Base-by-base conservation (phyloP, 2,329 filamentous ascomycete species). In the Graphilbum ipis-grandicollis region DNA sequence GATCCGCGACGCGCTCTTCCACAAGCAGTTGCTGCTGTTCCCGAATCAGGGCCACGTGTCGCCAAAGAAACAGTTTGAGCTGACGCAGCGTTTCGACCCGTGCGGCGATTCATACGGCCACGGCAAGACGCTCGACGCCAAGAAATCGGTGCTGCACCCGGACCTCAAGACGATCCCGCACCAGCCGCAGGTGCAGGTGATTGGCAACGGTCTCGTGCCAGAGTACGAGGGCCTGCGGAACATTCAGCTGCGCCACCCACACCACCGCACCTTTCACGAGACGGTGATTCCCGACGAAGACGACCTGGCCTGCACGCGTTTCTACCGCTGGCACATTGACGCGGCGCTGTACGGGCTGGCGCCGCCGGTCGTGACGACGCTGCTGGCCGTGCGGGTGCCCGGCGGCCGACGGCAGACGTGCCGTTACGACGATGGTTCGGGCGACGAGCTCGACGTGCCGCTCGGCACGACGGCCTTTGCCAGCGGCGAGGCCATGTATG, bases 271-370 rank as follows among this genome's bases (percentile, higher is more conserved):
- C 1, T 86, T 86, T 56, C 80, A 86, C 54, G 68, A 70, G 36
- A 69, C 71, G 5, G 51, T 58, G 17, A 70, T 86, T 43, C 66
- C 77, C 0, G 56, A 55, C 13, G 53, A 56, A 8, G 60, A 66
- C n/a, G 65, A 68, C 42, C 52, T 64, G 17, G 56, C 57, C 46
- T 63, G 50, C 41, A 69, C 66, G 4, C 59, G 58, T 57, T 75
- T 83, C 57, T 85, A 81, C 56, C 63, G 79, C 41, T 85, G 80
- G 79, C 79, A 85, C 52, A 84, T 85, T 37, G 79, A 85, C 48
- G 79, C 80, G 4, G 79, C 79, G 2, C 59, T 85, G 6, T 85
- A 85, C 50, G 76, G 70, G 15, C 65, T 84, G 7, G 71, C 79
- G n/a, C 79, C 80, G 3, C 79, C 80, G 2, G 65, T 75, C 19